A percentile compares a stretch with the other conserved stretches of the same genome.
phyloP scores from a whole-genome alignment of 306 rosid species.

The Dryas drummondii region DNA sequence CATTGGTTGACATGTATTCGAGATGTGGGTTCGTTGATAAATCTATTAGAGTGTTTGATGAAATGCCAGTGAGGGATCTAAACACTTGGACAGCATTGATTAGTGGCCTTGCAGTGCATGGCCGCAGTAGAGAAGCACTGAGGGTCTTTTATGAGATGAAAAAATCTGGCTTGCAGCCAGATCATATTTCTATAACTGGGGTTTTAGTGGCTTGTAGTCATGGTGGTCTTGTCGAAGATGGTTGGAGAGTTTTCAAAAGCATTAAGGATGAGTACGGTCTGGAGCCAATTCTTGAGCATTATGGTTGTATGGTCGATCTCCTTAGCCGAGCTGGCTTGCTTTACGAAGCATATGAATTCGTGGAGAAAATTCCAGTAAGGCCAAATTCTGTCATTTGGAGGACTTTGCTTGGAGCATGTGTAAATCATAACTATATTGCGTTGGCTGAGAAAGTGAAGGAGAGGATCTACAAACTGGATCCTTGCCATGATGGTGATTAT shows the following conservation, averaged over 20 bases:
- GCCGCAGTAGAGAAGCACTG: constrained; percentile 26
- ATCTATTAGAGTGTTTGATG: constrained; percentile 20
- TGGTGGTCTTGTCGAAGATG: constrained; percentile 21
- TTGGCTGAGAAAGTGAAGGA: constrained; percentile 23
- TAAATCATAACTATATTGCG: constrained; percentile 27
- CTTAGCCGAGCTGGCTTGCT: constrained; percentile 27
- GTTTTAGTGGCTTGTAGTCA: constrained; percentile 29
- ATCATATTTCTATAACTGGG: constrained; percentile 25
- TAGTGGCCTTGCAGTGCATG: constrained; percentile 28
- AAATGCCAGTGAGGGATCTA: constrained; percentile 23
- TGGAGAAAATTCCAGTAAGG: constrained; percentile 18
- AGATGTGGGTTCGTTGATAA: constrained; percentile 27
- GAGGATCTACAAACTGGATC: not conserved
- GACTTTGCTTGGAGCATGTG: constrained; percentile 30
- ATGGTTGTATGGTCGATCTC: constrained; percentile 33
- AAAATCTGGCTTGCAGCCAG: constrained; percentile 9
- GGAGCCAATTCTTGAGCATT: constrained; percentile 30
- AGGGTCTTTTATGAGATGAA: constrained; percentile 27
- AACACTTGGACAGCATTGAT: constrained; percentile 28
- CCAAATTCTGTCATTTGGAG: constrained; percentile 31
- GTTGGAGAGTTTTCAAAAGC: constrained; percentile 21
- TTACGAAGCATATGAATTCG: constrained; percentile 22
- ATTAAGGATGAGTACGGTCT: constrained; percentile 24
- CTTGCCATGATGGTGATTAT: constrained; percentile 9
- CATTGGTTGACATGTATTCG: constrained; percentile 31